Evolutionary conservation across 179 eudicot genomes (phyloP).

Genomic region (Silene coronaria): DNA sequence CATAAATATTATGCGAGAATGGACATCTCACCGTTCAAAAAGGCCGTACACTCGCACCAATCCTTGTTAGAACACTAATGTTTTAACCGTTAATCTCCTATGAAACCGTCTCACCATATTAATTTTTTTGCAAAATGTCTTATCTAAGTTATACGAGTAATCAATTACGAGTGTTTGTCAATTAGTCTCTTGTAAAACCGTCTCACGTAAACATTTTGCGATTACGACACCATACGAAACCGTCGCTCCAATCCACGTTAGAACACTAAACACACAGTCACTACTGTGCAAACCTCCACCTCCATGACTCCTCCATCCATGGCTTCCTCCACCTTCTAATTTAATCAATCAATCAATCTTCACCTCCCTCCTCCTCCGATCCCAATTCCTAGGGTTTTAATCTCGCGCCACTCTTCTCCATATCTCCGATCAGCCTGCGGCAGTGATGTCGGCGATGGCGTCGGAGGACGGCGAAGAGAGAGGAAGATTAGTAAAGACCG

Average conservation of each 20-base stretch:
- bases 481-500: conserved; percentile 29
- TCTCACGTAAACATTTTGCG: too few relatives aligned
- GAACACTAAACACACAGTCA: not conserved
- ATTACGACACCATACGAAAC: too few relatives aligned
- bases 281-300: not conserved
- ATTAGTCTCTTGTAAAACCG: too few relatives aligned
- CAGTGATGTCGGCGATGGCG: conserved; percentile 13
- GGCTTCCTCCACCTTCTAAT: not conserved
- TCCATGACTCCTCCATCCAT: not conserved
- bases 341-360: not conserved
- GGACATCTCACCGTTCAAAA: too few relatives aligned
- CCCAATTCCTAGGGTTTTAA: not conserved
- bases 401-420: not conserved
- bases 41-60: too few relatives aligned
- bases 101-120: too few relatives aligned
- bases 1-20: too few relatives aligned
- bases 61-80: too few relatives aligned
- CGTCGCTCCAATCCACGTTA: not conserved
- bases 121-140: too few relatives aligned
- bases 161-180: too few relatives aligned
- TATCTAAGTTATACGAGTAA: too few relatives aligned
- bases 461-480: conserved; percentile 19
- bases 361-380: not conserved
- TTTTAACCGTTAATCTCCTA: too few relatives aligned
- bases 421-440: not conserved